Evolutionary conservation across 768 basidiomycete genomes (phyloP), one percentile per base, ranked within the genome.

Genomic region (Kwoniella pini): DNA sequence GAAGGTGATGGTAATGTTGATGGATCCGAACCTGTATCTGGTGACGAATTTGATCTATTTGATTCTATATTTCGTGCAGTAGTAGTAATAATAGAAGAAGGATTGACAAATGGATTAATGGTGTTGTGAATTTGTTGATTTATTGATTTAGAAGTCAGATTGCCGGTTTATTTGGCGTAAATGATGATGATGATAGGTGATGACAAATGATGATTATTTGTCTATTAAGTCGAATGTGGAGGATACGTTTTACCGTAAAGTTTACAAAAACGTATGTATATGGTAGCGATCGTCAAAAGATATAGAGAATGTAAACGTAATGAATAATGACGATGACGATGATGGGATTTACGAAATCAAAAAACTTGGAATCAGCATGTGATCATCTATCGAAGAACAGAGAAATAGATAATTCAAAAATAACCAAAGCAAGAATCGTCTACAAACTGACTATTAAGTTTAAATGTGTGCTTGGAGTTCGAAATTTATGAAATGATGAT

Each of bases 1-100:
- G 62, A 63, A 7, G 62, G 62, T 28, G 62, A 63, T 15, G 42
- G 40, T 31, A 56, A 56, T 21, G 46, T 38, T 44, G 56, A 46
- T 40, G 21, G n/a, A 28, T 31, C 40, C 15, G 44, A 39, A 24
- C 26, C 27, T 5, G 36, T 30, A 9, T 44, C 30, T 4, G 55
- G 31, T 0, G 19, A 19, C n/a, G 55, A 12, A 22, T 44, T 57
- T 27, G 54, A 31, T 21, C 31, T 36, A 22, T 40, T 39, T 5
- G 26, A 44, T 9, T 7, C 28, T 53, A 22, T 38, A 28, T 3
- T 33, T 51, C 30, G 33, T 36, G 33, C 15, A 36, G 33, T 39
- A 40, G 13, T 26, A 11, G 11, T 24, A 12, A 24, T 0, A 19
- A 33, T 7, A 36, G 51, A 53, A 27, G 19, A 11, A 42, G 13